phyloP scores from a whole-genome alignment of 2,329 filamentous ascomycete species.

The Tolypocladium album region DNA sequence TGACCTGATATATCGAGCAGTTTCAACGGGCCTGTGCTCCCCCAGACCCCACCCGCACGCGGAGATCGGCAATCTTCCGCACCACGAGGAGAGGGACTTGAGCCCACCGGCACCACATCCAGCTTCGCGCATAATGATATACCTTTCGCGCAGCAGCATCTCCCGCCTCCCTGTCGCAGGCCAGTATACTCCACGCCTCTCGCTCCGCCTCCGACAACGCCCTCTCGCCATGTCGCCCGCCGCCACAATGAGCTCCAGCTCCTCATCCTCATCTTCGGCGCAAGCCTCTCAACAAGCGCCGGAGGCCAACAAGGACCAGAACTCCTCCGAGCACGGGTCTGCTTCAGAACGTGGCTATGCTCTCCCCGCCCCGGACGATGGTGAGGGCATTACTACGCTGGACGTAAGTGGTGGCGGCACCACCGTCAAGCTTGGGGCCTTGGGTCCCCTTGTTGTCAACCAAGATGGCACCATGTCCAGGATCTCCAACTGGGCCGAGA shows the following conservation, averaged over 20 bases:
- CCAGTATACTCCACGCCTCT: not conserved
- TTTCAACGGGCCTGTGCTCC: not conserved
- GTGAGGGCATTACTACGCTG: slow-evolving; percentile 13
- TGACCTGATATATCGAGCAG: not conserved
- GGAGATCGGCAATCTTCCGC: not conserved
- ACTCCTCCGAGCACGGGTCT: not conserved
- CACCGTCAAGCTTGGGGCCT: slow-evolving; percentile 49
- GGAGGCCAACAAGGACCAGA: not conserved
- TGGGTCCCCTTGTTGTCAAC: slow-evolving; percentile 67
- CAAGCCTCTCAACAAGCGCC: not conserved
- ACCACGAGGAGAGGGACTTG: not conserved
- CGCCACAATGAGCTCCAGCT: not conserved
- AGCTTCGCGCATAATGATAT: not conserved
- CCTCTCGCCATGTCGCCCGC: not conserved
- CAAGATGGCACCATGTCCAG: slow-evolving; percentile 59
- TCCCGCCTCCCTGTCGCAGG: not conserved
- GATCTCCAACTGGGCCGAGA: slow-evolving; percentile 62
- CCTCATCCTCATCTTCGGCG: not conserved
- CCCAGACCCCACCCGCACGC: not conserved
- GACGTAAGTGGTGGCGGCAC: slow-evolving; percentile 19
- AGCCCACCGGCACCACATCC: not conserved
- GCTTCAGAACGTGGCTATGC: slow-evolving; percentile 5
- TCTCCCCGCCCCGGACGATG: slow-evolving; percentile 15
- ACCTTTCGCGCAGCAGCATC: not conserved
- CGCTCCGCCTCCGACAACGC: not conserved